A percentile compares a stretch with the other conserved stretches of the same genome.
These are phyloP conservation scores for Globisporangium irregulare DNA, from an alignment of 352 stramenopile genomes.

Conservation along the genomic window DNA sequence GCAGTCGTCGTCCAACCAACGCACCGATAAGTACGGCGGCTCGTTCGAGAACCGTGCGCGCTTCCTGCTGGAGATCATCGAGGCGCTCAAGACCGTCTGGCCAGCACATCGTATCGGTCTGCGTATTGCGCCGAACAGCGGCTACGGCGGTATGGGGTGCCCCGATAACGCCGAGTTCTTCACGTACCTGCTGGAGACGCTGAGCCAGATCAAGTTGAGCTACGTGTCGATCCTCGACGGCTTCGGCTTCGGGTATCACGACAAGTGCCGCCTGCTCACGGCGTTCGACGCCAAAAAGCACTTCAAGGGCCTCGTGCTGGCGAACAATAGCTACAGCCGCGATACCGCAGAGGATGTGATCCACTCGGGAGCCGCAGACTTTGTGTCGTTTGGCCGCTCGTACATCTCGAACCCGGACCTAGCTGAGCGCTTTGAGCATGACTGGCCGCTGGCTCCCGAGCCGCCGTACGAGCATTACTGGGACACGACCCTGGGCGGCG, in stretches of 20 bases:
- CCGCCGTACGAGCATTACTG: neutral
- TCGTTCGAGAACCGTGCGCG: too few relatives aligned
- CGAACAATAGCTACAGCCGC: neutral
- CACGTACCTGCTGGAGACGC: neutral
- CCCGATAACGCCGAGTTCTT: neutral
- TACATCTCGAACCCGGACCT: constrained; percentile 1
- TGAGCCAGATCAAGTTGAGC: neutral
- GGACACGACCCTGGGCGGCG: neutral
- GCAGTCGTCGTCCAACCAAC: constrained; percentile 19
- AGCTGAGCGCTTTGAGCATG: neutral
- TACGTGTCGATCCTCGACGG: neutral
- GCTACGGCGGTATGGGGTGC: neutral
- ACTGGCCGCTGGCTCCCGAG: neutral
- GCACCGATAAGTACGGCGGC: neutral
- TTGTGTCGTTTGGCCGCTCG: neutral
- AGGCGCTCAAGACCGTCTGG: neutral
- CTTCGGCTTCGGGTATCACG: neutral
- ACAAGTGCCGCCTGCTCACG: neutral
- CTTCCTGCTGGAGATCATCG: neutral
- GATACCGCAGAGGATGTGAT: neutral
- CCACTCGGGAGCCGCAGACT: neutral
- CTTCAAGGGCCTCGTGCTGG: neutral
- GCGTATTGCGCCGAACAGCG: neutral
- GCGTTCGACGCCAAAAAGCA: neutral
- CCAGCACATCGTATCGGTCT: neutral